Evolutionary conservation across 495 filamentous ascomycete genomes (phyloP).

Genomic region (Corynascus novoguineensis): DNA sequence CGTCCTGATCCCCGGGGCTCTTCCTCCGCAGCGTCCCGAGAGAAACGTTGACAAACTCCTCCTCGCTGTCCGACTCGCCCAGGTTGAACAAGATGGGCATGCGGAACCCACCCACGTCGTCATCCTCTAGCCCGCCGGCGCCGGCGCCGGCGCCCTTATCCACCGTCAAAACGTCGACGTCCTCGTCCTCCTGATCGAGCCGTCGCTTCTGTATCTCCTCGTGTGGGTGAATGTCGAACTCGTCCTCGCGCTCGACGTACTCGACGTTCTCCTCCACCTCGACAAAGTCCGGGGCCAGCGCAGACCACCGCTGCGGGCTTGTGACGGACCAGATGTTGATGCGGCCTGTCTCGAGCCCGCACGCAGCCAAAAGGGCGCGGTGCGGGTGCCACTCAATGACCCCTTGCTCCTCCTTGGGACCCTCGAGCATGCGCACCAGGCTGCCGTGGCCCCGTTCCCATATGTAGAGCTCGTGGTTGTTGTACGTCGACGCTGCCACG

Average conservation of each 20-base stretch:
- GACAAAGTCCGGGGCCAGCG: slow-evolving; percentile 90
- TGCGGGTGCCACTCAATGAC: slow-evolving; percentile 96
- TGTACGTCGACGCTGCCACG: slow-evolving; percentile 86
- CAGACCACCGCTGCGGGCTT: slow-evolving; percentile 91
- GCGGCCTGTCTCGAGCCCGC: slow-evolving; percentile 80
- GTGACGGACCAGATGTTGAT: slow-evolving; percentile 92
- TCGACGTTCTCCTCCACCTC: slow-evolving; percentile 98
- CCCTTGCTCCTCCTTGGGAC: slow-evolving; percentile 88
- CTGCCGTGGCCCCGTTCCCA: slow-evolving; percentile 95
- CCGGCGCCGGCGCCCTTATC: slow-evolving; percentile 62
- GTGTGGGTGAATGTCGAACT: slow-evolving; percentile 94
- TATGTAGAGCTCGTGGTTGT: slow-evolving; percentile 97
- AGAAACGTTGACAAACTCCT: slow-evolving; percentile 81
- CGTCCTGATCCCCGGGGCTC: slow-evolving; percentile 50
- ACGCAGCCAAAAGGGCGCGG: slow-evolving; percentile 80
- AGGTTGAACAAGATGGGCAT: slow-evolving; percentile 87
- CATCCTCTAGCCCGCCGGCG: too few relatives aligned
- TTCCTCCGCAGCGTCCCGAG: slow-evolving; percentile 78
- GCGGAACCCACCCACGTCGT: slow-evolving; percentile 60
- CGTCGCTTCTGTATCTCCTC: slow-evolving; percentile 91
- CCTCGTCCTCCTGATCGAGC: slow-evolving; percentile 77
- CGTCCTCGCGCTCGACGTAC: slow-evolving; percentile 90
- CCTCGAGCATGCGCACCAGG: slow-evolving; percentile 91
- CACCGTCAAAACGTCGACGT: slow-evolving; percentile 77
- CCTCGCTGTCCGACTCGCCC: slow-evolving; percentile 67